A percentile compares a stretch with the other conserved stretches of the same genome.
phyloP scores from a whole-genome alignment of 2,329 filamentous ascomycete species.

The Aspergillus melleus region DNA sequence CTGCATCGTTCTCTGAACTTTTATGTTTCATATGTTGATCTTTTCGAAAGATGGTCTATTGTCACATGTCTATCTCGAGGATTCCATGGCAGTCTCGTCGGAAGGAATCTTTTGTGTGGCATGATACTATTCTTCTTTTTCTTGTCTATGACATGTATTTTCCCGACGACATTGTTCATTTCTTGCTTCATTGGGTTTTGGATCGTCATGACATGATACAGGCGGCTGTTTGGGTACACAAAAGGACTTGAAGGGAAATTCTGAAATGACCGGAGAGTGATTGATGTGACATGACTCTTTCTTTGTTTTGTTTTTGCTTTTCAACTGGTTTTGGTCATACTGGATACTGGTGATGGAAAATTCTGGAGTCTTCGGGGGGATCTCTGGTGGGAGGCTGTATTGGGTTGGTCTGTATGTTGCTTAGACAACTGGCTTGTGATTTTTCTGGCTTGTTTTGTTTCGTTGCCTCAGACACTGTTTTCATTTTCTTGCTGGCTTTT shows the following conservation, averaged over 20 bases:
- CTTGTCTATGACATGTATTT: neutral
- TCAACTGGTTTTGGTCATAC: constrained; percentile 3
- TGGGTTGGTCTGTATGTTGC: neutral
- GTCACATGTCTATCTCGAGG: neutral
- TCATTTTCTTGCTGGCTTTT: neutral
- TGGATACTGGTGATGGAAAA: constrained; percentile 12
- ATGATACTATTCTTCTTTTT: neutral
- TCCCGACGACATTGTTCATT: neutral
- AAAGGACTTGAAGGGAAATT: constrained; percentile 3
- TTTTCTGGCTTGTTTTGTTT: neutral
- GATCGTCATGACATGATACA: neutral
- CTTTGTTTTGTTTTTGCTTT: constrained; percentile 7
- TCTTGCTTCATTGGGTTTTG: neutral
- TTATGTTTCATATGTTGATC: neutral
- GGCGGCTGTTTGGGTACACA: neutral
- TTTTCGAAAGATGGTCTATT: neutral
- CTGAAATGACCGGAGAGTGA: constrained; percentile 14
- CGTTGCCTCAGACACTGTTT: neutral
- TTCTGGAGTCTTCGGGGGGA: constrained; percentile 14
- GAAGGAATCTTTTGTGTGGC: neutral
- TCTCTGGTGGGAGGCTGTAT: constrained; percentile 1
- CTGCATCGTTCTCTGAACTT: neutral
- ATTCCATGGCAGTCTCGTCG: neutral
- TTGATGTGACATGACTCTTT: constrained; percentile 21
- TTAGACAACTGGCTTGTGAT: neutral